Base-by-base conservation (phyloP, 306 rosid species). In the Begonia fuchsioides region DNA sequence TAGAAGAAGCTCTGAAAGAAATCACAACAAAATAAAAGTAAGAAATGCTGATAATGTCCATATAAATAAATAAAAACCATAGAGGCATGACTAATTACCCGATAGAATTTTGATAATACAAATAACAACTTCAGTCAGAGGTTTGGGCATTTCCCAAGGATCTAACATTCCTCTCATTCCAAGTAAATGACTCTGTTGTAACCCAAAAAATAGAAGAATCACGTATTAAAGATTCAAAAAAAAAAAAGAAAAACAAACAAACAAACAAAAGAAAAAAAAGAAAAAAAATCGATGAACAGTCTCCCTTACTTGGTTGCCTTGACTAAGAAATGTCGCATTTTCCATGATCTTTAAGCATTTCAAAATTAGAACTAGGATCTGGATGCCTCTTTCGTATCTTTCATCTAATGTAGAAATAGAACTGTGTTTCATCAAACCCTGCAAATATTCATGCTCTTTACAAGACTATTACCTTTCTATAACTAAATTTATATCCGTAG, bases 311-410 rank as follows among this genome's bases (percentile, higher is more conserved):
- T 90, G 98, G 66, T 90, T 90, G 58, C 75, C 87, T 52, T 79
- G 68, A 58, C 98, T 90, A 13, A 90, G 76, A 58, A 90, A 85
- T 39, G 98, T 79, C 8, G 98, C 96, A 68, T 90, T 90, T 75
- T 90, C 98, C 98, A 90, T 90, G 53, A 90, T 82, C 81, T 85
- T 85, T 79, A 90, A 72, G 70, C 98, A 79, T 70, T 85, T 90
- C 71, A 61, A 70, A 51, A 72, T 68, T 38, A 68, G 60, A 60
- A 72, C 68, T 49, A 90, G 66, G 65, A 78, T 67, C 71, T 65
- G 71, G 43, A 73, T 52, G 39, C 38, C 66, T 61, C 66, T 67
- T 43, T 68, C 61, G 18, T 47, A 64, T 63, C 73, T 74, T 56
- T 52, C 61, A 65, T 68, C 72, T 62, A 56, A 67, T 35, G 74